Conservation (phyloP, 768 basidiomycete species). For the Hericium alpestre region DNA sequence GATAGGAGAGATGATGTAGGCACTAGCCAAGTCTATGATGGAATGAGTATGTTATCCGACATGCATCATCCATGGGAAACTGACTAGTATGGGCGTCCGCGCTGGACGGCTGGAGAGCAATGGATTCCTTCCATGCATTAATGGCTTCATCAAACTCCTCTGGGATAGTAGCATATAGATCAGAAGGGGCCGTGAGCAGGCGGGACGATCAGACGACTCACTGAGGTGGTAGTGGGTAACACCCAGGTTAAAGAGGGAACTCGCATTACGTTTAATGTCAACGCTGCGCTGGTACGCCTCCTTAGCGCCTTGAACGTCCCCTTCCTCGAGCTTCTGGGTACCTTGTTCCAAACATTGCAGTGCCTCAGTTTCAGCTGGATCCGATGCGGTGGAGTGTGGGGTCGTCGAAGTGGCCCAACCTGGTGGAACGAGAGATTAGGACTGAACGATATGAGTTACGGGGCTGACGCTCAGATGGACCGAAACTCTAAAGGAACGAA, state of each 20-base stretch:
- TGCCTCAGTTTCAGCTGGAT: conserved; percentile 76
- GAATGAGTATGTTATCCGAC: not conserved
- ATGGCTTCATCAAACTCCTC: conserved; percentile 87
- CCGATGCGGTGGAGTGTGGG: conserved; percentile 68
- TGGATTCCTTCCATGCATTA: conserved; percentile 76
- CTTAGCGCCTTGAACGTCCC: conserved; percentile 73
- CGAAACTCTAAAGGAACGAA: not conserved
- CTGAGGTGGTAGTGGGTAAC: conserved; percentile 87
- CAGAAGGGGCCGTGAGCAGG: not conserved
- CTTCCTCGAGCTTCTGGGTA: conserved; percentile 76
- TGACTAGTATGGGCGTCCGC: conserved; percentile 82
- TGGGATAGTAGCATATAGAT: conserved; percentile 19
- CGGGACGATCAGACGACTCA: conserved; percentile 27
- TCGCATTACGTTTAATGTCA: conserved; percentile 70
- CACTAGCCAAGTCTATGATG: conserved; percentile 68
- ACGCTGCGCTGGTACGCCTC: conserved; percentile 67
- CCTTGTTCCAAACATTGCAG: conserved; percentile 73
- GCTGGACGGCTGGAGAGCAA: conserved; percentile 69
- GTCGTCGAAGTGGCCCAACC: conserved; percentile 78
- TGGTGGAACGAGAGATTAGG: conserved; percentile 21
- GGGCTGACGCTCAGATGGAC: conserved; percentile 1
- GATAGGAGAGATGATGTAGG: conserved; percentile 74
- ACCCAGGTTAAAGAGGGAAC: conserved; percentile 78
- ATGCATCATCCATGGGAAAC: conserved; percentile 17
- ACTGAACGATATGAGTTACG: conserved; percentile 2